Conservation (phyloP, 2,329 filamentous ascomycete species). For the Pseudocercospora crystallina region DNA sequence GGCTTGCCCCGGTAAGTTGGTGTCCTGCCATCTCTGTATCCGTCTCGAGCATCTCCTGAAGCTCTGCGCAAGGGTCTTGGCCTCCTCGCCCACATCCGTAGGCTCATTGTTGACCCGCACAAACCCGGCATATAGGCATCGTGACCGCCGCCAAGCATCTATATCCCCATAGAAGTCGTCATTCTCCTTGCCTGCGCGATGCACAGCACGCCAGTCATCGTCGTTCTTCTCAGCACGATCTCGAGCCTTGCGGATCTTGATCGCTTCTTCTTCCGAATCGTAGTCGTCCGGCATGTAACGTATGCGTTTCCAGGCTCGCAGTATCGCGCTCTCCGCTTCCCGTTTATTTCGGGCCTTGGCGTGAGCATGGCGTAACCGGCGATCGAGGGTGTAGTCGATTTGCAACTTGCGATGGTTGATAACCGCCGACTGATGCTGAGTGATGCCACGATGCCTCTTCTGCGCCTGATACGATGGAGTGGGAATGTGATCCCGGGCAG, state of each 20-base stretch:
- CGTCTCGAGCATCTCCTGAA: slow-evolving; percentile 64
- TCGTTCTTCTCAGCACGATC: slow-evolving; percentile 38
- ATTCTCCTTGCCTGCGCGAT: slow-evolving; percentile 32
- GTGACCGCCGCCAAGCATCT: slow-evolving; percentile 24
- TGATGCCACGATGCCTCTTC: slow-evolving; percentile 69
- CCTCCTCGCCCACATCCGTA: slow-evolving; percentile 77
- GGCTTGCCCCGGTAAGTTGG: slow-evolving; percentile 30
- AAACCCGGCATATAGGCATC: slow-evolving; percentile 50
- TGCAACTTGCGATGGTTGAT: slow-evolving; percentile 75
- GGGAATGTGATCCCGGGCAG: slow-evolving; percentile 32
- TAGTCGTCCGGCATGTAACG: slow-evolving; percentile 49
- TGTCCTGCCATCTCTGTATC: slow-evolving; percentile 66
- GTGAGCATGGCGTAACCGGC: slow-evolving; percentile 68
- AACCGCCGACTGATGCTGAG: slow-evolving; percentile 78
- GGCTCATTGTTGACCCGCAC: slow-evolving; percentile 60
- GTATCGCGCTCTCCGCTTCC: slow-evolving; percentile 64
- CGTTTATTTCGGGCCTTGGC: slow-evolving; percentile 62
- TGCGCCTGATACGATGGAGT: slow-evolving; percentile 37
- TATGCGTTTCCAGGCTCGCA: slow-evolving; percentile 65
- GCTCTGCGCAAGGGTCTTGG: slow-evolving; percentile 64
- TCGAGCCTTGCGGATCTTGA: slow-evolving; percentile 27
- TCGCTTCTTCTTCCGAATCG: slow-evolving; percentile 46
- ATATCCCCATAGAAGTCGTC: slow-evolving; percentile 26
- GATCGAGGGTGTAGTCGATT: slow-evolving; percentile 78
- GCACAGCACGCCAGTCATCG: slow-evolving; percentile 29